Conservation (phyloP, 2,329 filamentous ascomycete species). For the Fusarium tjaetaba region DNA sequence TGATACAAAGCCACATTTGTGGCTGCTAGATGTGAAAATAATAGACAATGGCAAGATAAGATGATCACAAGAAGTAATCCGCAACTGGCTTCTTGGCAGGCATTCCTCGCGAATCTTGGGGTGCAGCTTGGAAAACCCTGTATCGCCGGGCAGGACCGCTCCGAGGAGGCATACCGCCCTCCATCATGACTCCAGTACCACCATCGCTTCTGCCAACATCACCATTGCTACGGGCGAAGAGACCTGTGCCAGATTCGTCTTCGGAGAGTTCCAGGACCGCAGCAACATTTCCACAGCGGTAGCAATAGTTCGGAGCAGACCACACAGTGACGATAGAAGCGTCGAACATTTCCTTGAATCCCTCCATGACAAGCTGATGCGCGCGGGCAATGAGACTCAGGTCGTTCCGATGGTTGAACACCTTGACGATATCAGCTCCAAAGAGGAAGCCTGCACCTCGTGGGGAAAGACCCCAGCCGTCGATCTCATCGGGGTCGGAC, state of each 20-base stretch:
- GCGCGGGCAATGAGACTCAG: constrained; percentile 91
- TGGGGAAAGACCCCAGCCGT: constrained; percentile 94
- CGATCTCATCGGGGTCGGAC: constrained; percentile 98
- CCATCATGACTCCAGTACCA: constrained; percentile 60
- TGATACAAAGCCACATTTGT: constrained; percentile 31
- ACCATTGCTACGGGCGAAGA: constrained; percentile 76
- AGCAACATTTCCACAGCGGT: constrained; percentile 94
- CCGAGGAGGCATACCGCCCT: constrained; percentile 55
- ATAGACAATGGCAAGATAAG: background rate
- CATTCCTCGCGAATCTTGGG: constrained; percentile 96
- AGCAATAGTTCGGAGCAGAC: constrained; percentile 97
- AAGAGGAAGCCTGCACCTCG: constrained; percentile 96
- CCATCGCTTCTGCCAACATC: constrained; percentile 70
- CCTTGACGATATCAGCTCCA: constrained; percentile 92
- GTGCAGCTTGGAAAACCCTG: constrained; percentile 94
- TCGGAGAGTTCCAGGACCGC: constrained; percentile 93
- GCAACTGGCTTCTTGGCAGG: constrained; percentile 98
- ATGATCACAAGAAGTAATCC: constrained; percentile 84
- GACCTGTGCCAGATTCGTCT: constrained; percentile 78
- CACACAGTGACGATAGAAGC: constrained; percentile 97
- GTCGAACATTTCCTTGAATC: constrained; percentile 99
- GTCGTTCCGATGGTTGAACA: constrained; percentile 95
- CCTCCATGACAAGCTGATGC: constrained; percentile 98
- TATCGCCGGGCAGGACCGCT: constrained; percentile 88
- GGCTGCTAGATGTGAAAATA: constrained; percentile 11